These are phyloP conservation scores for Trichosanthes truncata DNA, from an alignment of 306 rosid species.

Conservation along the genomic window DNA sequence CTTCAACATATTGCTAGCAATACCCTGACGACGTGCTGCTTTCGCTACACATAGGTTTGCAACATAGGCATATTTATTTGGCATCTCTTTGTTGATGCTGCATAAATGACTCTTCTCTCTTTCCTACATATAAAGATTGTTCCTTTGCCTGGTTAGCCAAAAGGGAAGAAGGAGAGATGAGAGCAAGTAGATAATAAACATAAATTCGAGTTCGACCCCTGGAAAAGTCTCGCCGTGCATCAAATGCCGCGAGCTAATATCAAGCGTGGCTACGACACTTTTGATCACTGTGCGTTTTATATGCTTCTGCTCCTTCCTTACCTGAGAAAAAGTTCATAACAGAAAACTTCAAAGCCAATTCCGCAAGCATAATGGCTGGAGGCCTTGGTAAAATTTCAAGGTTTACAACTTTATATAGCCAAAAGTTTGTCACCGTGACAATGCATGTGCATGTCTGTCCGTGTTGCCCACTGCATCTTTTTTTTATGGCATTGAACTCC, in stretches of 20 bases:
- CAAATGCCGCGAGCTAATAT: conserved; percentile 55
- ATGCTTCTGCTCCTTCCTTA: conserved; percentile 57
- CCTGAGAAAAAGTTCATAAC: conserved; percentile 45
- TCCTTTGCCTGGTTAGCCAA: conserved; percentile 6
- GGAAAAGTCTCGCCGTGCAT: conserved; percentile 87
- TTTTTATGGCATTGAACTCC: conserved; percentile 65
- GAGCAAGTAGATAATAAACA: background rate
- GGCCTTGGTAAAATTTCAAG: background rate
- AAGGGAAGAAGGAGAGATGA: background rate
- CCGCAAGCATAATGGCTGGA: background rate
- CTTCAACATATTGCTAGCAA: conserved; percentile 68
- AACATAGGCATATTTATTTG: conserved; percentile 62
- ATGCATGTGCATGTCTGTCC: conserved; percentile 54
- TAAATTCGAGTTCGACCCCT: conserved; percentile 39
- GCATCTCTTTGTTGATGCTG: conserved; percentile 34
- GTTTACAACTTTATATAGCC: background rate
- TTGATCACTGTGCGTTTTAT: conserved; percentile 45
- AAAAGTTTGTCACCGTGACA: conserved; percentile 44
- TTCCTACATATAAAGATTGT: conserved; percentile 34
- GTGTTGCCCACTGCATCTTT: conserved; percentile 27
- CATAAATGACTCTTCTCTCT: conserved; percentile 51
- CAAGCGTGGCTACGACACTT: conserved; percentile 88
- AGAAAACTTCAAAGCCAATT: conserved; percentile 16
- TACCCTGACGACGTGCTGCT: conserved; percentile 67
- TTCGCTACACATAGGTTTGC: conserved; percentile 76